phyloP scores from a whole-genome alignment of 2,329 filamentous ascomycete genomes.

The Nemania sp. region DNA sequence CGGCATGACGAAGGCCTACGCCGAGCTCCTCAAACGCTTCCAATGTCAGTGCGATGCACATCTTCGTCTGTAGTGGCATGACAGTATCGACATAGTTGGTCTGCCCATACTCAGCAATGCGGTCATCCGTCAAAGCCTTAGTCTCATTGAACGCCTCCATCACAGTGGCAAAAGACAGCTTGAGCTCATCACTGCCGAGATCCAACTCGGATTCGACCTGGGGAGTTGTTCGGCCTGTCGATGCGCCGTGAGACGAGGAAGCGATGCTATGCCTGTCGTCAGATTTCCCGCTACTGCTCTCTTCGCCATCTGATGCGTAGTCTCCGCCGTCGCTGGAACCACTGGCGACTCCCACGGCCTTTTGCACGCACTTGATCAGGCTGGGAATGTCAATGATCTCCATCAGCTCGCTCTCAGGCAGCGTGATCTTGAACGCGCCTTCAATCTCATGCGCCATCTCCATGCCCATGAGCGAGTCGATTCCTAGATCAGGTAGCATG shows the following conservation, averaged over 20 bases:
- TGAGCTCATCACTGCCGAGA: conserved; percentile 4
- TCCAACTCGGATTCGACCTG: not conserved
- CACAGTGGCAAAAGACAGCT: conserved; percentile 17
- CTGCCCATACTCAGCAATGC: conserved; percentile 33
- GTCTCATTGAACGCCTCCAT: conserved; percentile 37
- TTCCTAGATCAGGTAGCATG: conserved; percentile 48
- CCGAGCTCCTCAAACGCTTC: conserved; percentile 44
- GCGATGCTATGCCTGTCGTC: conserved; percentile 6
- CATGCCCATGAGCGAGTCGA: conserved; percentile 55
- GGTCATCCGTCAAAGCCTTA: conserved; percentile 37
- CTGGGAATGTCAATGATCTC: conserved; percentile 9
- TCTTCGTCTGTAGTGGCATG: conserved; percentile 30
- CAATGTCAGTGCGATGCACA: conserved; percentile 27
- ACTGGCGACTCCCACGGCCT: not conserved
- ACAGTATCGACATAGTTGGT: conserved; percentile 35
- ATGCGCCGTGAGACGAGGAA: conserved; percentile 8
- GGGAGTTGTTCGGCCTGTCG: not conserved
- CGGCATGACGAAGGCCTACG: conserved; percentile 26
- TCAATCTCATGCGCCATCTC: conserved; percentile 50
- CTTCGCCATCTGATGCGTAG: conserved; percentile 6
- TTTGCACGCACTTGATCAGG: conserved; percentile 5
- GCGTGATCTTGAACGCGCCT: conserved; percentile 36
- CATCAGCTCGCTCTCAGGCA: conserved; percentile 9
- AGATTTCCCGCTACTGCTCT: conserved; percentile 10
- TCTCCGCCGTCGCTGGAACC: not conserved